Percentiles rank a stretch among this genome's conserved stretches.
phyloP scores from a whole-genome alignment of 176 grass and related monocot species.

The Zoysia pacifica region DNA sequence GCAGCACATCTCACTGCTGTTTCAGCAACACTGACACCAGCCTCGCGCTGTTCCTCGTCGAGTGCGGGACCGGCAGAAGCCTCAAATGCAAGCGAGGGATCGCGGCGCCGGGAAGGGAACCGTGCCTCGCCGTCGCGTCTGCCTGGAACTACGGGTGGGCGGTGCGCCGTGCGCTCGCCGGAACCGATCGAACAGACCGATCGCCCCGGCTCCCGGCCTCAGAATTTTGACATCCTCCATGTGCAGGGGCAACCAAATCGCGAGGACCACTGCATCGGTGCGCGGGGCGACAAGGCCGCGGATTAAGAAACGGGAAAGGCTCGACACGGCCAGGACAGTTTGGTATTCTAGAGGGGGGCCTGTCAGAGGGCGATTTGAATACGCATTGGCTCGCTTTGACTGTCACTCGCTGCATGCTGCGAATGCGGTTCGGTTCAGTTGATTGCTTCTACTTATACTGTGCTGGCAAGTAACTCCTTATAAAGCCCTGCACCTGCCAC shows the following conservation, averaged over 20 bases:
- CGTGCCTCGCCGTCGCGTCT: no score
- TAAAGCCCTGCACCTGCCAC: slow-evolving; percentile 40
- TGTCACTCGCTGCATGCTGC: background rate
- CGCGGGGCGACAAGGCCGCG: slow-evolving; percentile 31
- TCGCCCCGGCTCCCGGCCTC: background rate
- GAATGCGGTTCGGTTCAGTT: background rate
- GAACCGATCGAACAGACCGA: background rate
- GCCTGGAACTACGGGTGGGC: slow-evolving; percentile 19
- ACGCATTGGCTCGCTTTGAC: slow-evolving; percentile 46
- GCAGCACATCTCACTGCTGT: slow-evolving; percentile 1
- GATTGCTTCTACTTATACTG: slow-evolving; percentile 15
- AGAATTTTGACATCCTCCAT: slow-evolving; percentile 20
- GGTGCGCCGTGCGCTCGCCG: slow-evolving; percentile 28
- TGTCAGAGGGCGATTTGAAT: slow-evolving; percentile 53
- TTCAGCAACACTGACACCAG: background rate
- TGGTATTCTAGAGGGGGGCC: slow-evolving; percentile 50
- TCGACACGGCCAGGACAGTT: slow-evolving; percentile 29
- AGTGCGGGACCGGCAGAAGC: slow-evolving; percentile 19
- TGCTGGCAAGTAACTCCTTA: slow-evolving; percentile 21
- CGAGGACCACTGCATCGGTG: slow-evolving; percentile 51
- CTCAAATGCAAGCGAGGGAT: slow-evolving; percentile 19
- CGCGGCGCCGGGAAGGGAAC: background rate
- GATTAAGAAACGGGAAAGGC: slow-evolving; percentile 44
- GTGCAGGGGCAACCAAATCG: background rate
- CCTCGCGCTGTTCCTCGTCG: background rate